Percentiles rank a stretch among this genome's conserved stretches.
phyloP scores from a whole-genome alignment of 306 rosid genomes.

The Boehmeria nivea region DNA sequence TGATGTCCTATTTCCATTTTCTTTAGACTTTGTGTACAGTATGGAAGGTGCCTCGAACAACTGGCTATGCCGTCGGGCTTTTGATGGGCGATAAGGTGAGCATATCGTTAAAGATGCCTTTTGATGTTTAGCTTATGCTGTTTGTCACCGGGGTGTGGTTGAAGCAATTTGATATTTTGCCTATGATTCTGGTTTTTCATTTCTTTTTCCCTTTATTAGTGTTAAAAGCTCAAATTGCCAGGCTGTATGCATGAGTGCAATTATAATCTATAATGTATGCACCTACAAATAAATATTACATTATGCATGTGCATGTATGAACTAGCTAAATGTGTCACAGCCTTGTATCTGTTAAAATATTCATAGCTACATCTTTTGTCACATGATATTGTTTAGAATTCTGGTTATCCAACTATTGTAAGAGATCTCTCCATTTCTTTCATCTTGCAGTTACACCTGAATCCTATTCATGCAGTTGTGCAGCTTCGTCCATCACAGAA shows the following conservation, averaged over 20 bases:
- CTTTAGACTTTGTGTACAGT: constrained; percentile 61
- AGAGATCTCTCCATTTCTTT: constrained; percentile 18
- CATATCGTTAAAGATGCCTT: constrained; percentile 5
- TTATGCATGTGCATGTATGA: background rate
- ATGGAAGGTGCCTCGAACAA: constrained; percentile 58
- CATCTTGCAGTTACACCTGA: constrained; percentile 81
- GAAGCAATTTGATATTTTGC: background rate
- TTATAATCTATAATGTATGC: too few species aligned
- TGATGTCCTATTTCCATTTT: constrained; percentile 13
- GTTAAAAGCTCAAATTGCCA: too few species aligned
- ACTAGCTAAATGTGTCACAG: background rate
- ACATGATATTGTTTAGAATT: background rate
- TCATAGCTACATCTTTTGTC: background rate
- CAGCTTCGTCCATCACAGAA: constrained; percentile 79
- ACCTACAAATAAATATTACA: too few species aligned
- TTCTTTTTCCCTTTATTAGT: too few species aligned
- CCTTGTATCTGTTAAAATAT: background rate
- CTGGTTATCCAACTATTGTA: constrained; percentile 1
- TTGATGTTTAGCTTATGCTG: constrained; percentile 7
- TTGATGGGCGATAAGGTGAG: constrained; percentile 74
- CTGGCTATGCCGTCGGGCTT: constrained; percentile 68
- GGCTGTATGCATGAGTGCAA: too few species aligned
- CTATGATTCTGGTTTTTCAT: too few species aligned
- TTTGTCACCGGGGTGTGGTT: constrained; percentile 4
- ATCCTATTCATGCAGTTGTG: constrained; percentile 64